Evolutionary conservation across 441 rosid genomes (phyloP).

Genomic region (Hypseocharis bilobata): DNA sequence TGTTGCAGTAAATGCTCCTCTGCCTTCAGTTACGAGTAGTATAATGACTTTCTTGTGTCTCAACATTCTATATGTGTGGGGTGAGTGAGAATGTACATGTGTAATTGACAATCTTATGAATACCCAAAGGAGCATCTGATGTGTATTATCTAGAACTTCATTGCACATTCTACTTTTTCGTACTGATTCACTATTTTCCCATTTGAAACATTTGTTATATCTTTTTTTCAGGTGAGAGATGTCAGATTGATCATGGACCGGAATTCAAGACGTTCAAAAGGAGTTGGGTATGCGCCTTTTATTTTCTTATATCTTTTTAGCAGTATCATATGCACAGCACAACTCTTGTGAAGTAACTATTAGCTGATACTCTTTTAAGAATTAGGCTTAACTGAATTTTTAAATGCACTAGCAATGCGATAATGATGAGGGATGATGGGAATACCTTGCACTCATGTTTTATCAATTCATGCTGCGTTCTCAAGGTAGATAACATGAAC

Average conservation of each 20-base stretch:
- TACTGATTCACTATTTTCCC: slow-evolving; percentile 1
- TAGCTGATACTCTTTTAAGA: slow-evolving; percentile 49
- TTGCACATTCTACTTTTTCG: neutral
- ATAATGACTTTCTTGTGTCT: slow-evolving; percentile 28
- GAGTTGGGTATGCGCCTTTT: slow-evolving; percentile 87
- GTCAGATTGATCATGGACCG: slow-evolving; percentile 91
- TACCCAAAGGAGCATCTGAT: no score
- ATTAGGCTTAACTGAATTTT: slow-evolving; percentile 79
- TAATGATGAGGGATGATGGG: slow-evolving; percentile 92
- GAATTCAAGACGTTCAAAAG: slow-evolving; percentile 83
- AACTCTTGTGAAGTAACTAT: slow-evolving; percentile 32
- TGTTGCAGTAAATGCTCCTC: slow-evolving; percentile 23
- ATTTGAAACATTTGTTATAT: slow-evolving; percentile 9
- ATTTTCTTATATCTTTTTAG: slow-evolving; percentile 10
- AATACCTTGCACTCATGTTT: slow-evolving; percentile 85
- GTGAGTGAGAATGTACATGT: slow-evolving; percentile 22
- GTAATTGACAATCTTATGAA: slow-evolving; percentile 9
- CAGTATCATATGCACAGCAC: slow-evolving; percentile 26
- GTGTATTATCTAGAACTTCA: neutral
- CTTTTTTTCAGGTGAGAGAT: slow-evolving; percentile 68
- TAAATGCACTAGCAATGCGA: slow-evolving; percentile 94
- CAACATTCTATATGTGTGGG: slow-evolving; percentile 26
- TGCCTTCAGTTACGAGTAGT: slow-evolving; percentile 24
- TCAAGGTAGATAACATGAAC: slow-evolving; percentile 84
- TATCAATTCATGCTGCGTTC: slow-evolving; percentile 77